A percentile compares a stretch with the other conserved stretches of the same genome.
Conservation (phyloP, 1,139 yeast genomes). For the Hemisphaericaspora xylofermentans region DNA sequence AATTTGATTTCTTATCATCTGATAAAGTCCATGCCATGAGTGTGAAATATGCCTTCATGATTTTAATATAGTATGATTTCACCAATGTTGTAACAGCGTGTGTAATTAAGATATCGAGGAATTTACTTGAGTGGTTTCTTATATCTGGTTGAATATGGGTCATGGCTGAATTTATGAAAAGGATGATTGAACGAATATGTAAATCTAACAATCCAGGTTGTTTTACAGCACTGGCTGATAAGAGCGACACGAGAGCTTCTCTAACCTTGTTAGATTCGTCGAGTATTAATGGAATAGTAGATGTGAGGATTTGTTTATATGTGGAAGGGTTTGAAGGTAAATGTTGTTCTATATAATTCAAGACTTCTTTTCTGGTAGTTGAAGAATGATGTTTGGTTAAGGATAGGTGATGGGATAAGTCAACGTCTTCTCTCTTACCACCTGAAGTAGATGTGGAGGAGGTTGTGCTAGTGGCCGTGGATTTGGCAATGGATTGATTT, state of each 20-base stretch:
- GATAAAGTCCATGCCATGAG: constrained; percentile 61
- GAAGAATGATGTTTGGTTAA: constrained; percentile 78
- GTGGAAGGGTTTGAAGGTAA: constrained; percentile 51
- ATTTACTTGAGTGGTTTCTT: constrained; percentile 67
- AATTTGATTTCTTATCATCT: constrained; percentile 42
- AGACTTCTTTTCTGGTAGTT: constrained; percentile 71
- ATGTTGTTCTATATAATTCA: constrained; percentile 48
- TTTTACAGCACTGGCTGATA: constrained; percentile 47
- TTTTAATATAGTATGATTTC: constrained; percentile 56
- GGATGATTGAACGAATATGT: constrained; percentile 63
- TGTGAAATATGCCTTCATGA: constrained; percentile 55
- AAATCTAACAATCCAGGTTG: constrained; percentile 62
- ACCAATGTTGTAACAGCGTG: constrained; percentile 44
- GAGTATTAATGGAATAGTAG: constrained; percentile 56
- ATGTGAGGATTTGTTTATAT: constrained; percentile 57
- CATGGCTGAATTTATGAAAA: constrained; percentile 91
- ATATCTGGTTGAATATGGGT: constrained; percentile 81
- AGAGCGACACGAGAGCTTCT: constrained; percentile 51
- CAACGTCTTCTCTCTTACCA: constrained; percentile 29
- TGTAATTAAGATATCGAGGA: constrained; percentile 54
- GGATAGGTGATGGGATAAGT: constrained; percentile 58
- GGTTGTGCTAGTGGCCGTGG: constrained; percentile 9
- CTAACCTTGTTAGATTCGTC: constrained; percentile 70
- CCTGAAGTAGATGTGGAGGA: constrained; percentile 3
- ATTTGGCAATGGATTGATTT: constrained; percentile 44